Evolutionary conservation across 257 asterid species (phyloP), one percentile per base, ranked within the genome.

Genomic region (Rauvolfia tetraphylla): DNA sequence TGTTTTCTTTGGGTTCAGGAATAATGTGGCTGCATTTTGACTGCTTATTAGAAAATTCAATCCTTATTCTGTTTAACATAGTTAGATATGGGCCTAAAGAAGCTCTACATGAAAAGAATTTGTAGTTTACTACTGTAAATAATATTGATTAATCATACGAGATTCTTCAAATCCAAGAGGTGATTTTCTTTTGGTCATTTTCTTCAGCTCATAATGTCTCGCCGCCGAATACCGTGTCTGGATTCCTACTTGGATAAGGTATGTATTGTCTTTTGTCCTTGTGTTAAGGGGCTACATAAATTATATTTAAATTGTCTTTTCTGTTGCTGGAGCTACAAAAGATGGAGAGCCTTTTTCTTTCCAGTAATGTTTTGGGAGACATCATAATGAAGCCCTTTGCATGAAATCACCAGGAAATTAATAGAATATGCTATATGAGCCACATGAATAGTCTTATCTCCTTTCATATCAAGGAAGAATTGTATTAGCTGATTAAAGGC

Each of bases 231-330:
- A 80, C 99, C 99, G 65, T 93, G 99, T 71, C 85, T 95, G 53
- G 99, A 95, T 88, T 95, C 99, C 29, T 95, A 91, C 83, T 86
- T 93, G 88, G 99, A 95, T 78, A 95, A 95, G 99, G 99, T 93
- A 84, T 33, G 84, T 62, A 78, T 80, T 76, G 51, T 70, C 73
- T 73, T n/a, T 73, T 71, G 46, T 29, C 73, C 36, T 62, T 63
- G 17, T 75, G 15, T 29, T 65, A 33, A 8, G 25, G 31, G 56
- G 53, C 17, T 44, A 4, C 15, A 49, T 12, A 49, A 14, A 17
- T 49, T 49, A 49, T 49, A 49, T 49, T 18, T 18, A 11, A 17
- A 53, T 53, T 53, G 5, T 53, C 7, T 53, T 53, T 18, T 53
- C 59, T 18, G 59, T 53, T 53, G 59, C 59, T 53, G 59, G n/a